phyloP scores from a whole-genome alignment of 2,329 filamentous ascomycete genomes.

The Fusarium equiseti region DNA sequence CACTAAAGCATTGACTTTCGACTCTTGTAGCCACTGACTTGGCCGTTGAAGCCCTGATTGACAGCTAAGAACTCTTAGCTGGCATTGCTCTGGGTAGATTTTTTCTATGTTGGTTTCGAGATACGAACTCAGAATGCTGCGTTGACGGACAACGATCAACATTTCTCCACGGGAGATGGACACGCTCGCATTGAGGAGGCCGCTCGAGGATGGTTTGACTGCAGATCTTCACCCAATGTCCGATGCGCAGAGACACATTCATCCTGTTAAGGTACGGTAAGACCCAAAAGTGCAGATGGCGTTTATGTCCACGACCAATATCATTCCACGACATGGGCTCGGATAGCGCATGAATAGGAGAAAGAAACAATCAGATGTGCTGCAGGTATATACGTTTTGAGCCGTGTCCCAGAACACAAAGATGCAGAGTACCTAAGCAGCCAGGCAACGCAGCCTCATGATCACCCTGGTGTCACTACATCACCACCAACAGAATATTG shows the following conservation, averaged over 20 bases:
- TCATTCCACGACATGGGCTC: conserved; percentile 31
- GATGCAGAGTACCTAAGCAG: background rate
- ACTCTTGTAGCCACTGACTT: conserved; percentile 5
- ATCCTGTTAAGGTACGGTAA: conserved; percentile 29
- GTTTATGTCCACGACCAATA: conserved; percentile 17
- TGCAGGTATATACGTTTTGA: conserved; percentile 11
- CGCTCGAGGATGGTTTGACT: conserved; percentile 21
- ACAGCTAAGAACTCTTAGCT: conserved; percentile 16
- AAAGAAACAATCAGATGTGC: conserved; percentile 9
- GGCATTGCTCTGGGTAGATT: conserved; percentile 5
- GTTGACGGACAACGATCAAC: conserved; percentile 13
- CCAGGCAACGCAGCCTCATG: conserved; percentile 2
- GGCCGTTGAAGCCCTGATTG: conserved; percentile 26
- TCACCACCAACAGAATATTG: background rate
- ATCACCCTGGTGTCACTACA: background rate
- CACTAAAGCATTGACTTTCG: conserved; percentile 16
- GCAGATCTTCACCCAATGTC: conserved; percentile 33
- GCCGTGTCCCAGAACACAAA: background rate
- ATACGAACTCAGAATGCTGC: background rate
- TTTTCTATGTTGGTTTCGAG: conserved; percentile 1
- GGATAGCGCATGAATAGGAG: conserved; percentile 17
- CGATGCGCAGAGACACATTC: conserved; percentile 20
- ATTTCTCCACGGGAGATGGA: conserved; percentile 29
- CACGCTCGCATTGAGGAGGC: conserved; percentile 25
- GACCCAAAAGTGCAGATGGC: conserved; percentile 39